These are phyloP conservation scores for Scedosporium minutisporum DNA, from an alignment of 2,329 filamentous ascomycete species.

Conservation along the genomic window DNA sequence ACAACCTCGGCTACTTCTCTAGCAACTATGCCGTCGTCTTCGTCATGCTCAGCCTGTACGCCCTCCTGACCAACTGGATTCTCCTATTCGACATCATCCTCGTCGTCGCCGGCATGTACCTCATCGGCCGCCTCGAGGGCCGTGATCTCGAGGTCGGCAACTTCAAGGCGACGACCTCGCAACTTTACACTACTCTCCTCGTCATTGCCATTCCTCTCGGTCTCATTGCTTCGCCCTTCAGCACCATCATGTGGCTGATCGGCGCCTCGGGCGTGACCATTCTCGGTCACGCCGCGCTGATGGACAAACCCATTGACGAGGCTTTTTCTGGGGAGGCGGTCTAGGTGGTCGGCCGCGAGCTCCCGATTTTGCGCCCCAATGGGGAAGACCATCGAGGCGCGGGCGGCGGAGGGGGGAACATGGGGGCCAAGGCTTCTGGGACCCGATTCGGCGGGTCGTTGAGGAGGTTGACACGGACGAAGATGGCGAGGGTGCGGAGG, in stretches of 20 bases:
- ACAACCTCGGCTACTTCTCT: conserved; percentile 94
- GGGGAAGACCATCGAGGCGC: conserved; percentile 99
- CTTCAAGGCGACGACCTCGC: conserved; percentile 75
- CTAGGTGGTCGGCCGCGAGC: conserved; percentile 99
- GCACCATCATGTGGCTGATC: conserved; percentile 87
- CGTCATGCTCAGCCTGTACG: conserved; percentile 92
- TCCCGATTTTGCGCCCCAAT: conserved; percentile 87
- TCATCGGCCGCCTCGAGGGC: conserved; percentile 84
- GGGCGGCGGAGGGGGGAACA: conserved; percentile 39
- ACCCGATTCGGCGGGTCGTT: conserved; percentile 30
- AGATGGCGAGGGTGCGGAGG: conserved; percentile 44
- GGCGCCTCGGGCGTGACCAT: conserved; percentile 91
- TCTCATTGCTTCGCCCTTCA: conserved; percentile 74
- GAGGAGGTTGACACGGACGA: conserved; percentile 59
- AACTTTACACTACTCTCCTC: conserved; percentile 85
- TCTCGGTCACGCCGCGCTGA: conserved; percentile 84
- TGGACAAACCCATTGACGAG: conserved; percentile 99
- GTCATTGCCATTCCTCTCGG: conserved; percentile 76
- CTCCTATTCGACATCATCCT: conserved; percentile 90
- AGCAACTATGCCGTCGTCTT: conserved; percentile 97
- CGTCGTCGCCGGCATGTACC: conserved; percentile 75
- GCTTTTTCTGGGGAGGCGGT: conserved; percentile 99
- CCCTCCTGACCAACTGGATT: conserved; percentile 74
- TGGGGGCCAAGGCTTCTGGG: conserved; percentile 22
- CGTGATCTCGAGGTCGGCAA: conserved; percentile 79